A percentile compares a stretch with the other conserved stretches of the same genome.
Conservation (phyloP, 768 basidiomycete genomes). For the Chiua virens region DNA sequence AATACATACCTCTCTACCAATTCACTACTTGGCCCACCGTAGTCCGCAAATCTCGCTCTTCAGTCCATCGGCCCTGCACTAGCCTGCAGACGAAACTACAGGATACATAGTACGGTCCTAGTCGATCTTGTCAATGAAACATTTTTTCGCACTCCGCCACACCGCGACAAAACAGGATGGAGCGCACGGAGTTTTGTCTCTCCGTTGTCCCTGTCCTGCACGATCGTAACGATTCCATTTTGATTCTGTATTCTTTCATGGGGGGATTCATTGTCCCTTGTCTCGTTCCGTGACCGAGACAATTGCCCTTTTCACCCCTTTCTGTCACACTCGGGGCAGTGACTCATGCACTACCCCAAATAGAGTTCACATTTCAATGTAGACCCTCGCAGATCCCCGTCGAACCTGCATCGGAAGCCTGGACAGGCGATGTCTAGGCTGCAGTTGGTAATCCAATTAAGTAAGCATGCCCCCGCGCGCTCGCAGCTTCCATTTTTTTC, state of each 20-base stretch:
- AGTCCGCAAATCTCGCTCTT: conserved; percentile 23
- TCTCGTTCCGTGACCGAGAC: conserved; percentile 14
- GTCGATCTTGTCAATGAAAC: conserved; percentile 6
- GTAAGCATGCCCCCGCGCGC: conserved; percentile 16
- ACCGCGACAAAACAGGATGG: background rate
- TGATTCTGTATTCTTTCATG: conserved; percentile 10
- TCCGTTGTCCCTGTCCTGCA: background rate
- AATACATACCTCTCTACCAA: conserved; percentile 17
- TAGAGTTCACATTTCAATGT: conserved; percentile 6
- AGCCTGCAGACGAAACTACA: background rate
- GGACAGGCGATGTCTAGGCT: conserved; percentile 9
- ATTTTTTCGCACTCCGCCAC: conserved; percentile 16
- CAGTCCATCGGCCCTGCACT: conserved; percentile 14
- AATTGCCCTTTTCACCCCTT: background rate
- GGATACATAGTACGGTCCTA: too few relatives aligned
- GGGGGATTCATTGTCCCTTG: conserved; percentile 5
- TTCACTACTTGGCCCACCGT: conserved; percentile 15
- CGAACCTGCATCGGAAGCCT: conserved; percentile 25
- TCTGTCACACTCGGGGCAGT: conserved; percentile 1
- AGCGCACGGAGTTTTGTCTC: conserved; percentile 13
- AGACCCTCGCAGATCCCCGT: conserved; percentile 17
- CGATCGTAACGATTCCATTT: conserved; percentile 9
- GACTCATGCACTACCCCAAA: conserved; percentile 10
- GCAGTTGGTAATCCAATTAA: conserved; percentile 18
- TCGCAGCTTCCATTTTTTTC: conserved; percentile 29